A percentile compares a stretch with the other conserved stretches of the same genome.
Conservation (phyloP, 2,329 filamentous ascomycete species). For the Arthroderma sp. region DNA sequence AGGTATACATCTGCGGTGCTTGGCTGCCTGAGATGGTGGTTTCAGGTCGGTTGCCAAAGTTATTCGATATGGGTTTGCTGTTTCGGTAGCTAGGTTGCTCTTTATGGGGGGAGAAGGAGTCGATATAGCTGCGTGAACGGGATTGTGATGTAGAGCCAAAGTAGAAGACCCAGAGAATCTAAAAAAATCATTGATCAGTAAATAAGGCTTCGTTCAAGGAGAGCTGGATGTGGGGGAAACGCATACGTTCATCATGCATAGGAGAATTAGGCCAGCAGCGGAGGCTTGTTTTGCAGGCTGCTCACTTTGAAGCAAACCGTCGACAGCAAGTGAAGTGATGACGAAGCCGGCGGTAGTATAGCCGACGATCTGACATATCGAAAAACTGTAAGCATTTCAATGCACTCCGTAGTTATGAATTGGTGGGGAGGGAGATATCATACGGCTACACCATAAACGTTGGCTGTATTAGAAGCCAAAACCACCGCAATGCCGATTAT, state of each 20-base stretch:
- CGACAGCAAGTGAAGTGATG: slow-evolving; percentile 73
- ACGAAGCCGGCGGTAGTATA: slow-evolving; percentile 75
- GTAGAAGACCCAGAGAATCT: slow-evolving; percentile 99
- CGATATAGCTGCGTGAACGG: slow-evolving; percentile 75
- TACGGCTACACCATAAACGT: slow-evolving; percentile 82
- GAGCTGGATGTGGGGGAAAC: neutral
- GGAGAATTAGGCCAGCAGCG: slow-evolving; percentile 81
- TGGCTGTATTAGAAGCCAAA: slow-evolving; percentile 67
- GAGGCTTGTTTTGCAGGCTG: slow-evolving; percentile 63
- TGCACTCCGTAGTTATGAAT: neutral
- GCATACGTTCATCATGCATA: slow-evolving; percentile 84
- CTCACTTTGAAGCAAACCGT: slow-evolving; percentile 66
- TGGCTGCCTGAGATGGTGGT: slow-evolving; percentile 59
- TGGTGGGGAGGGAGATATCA: slow-evolving; percentile 14
- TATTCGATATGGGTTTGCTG: slow-evolving; percentile 60
- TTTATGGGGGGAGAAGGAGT: slow-evolving; percentile 90
- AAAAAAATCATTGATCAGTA: slow-evolving; percentile 1
- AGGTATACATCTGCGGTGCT: slow-evolving; percentile 94
- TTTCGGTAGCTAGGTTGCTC: slow-evolving; percentile 50
- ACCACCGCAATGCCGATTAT: slow-evolving; percentile 70
- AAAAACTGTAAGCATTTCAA: slow-evolving; percentile 15
- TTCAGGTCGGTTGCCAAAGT: slow-evolving; percentile 62
- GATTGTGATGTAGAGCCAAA: slow-evolving; percentile 87
- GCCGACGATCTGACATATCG: slow-evolving; percentile 52
- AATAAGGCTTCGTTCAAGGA: neutral